Percentiles rank a stretch among this genome's conserved stretches.
Evolutionary conservation across 495 filamentous ascomycete species (phyloP).

Genomic region (Acidiella bohemica): DNA sequence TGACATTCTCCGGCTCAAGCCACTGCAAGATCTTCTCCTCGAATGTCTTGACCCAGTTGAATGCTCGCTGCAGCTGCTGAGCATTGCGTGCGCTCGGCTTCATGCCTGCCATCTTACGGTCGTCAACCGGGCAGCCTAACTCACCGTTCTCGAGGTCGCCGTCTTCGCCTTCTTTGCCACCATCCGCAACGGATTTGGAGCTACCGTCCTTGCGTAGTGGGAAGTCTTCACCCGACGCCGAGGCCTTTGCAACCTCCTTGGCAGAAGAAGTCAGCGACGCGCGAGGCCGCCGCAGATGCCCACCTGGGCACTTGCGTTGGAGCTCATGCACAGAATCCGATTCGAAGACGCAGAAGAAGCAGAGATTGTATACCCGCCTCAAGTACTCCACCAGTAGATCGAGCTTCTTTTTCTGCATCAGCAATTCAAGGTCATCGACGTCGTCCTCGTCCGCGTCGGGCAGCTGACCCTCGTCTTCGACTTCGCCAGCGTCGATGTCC

Average conservation of each 20-base stretch:
- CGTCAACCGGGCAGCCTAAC: constrained; percentile 39
- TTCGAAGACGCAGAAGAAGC: constrained; percentile 98
- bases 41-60: constrained; percentile 99
- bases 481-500: constrained; percentile 47
- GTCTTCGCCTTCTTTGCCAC: constrained; percentile 32
- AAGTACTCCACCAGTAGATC: constrained; percentile 94
- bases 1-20: constrained; percentile 75
- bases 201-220: constrained; percentile 48
- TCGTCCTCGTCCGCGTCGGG: constrained; percentile 75
- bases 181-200: constrained; percentile 33
- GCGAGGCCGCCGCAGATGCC: constrained; percentile 82
- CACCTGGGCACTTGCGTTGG: constrained; percentile 87
- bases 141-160: constrained; percentile 32
- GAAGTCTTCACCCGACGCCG: constrained; percentile 64
- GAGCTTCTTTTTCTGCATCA: constrained; percentile 88
- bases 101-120: constrained; percentile 37
- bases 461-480: constrained; percentile 56
- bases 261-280: constrained; percentile 66
- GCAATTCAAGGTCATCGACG: constrained; percentile 73
- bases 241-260: constrained; percentile 74
- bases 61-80: constrained; percentile 82
- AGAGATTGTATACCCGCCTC: constrained; percentile 92
- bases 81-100: constrained; percentile 61
- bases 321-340: constrained; percentile 94
- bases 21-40: constrained; percentile 92